phyloP scores from a whole-genome alignment of 257 asterid species.

The Fraxinus anomala region DNA sequence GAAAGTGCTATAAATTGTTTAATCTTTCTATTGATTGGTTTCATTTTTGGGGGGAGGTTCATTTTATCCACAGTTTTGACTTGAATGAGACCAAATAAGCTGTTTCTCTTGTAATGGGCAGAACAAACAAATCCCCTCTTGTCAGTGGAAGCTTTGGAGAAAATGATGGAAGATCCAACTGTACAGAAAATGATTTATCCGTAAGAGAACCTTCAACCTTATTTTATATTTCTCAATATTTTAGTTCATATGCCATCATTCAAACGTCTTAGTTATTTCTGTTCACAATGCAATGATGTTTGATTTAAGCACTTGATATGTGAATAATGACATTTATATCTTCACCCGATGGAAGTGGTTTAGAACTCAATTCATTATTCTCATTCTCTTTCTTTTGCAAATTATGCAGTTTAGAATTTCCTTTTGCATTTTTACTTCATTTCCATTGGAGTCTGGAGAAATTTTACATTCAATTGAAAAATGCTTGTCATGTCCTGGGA shows the following conservation, averaged over 20 bases:
- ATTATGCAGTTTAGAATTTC: not conserved
- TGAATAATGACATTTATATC: slow-evolving; percentile 3
- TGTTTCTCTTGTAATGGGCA: slow-evolving; percentile 37
- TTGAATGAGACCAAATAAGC: slow-evolving; percentile 15
- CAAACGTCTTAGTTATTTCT: not conserved
- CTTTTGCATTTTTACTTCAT: slow-evolving; percentile 11
- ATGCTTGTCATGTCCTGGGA: not conserved
- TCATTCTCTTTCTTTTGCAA: not conserved
- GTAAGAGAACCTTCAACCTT: slow-evolving; percentile 51
- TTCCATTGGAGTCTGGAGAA: not conserved
- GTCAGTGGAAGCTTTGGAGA: slow-evolving; percentile 94
- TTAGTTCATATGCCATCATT: slow-evolving; percentile 8
- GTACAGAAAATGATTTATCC: slow-evolving; percentile 98
- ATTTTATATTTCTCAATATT: slow-evolving; percentile 10
- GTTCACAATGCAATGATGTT: not conserved
- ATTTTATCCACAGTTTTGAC: slow-evolving; percentile 10
- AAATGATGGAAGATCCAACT: slow-evolving; percentile 99
- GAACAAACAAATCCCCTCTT: slow-evolving; percentile 56
- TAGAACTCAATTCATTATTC: not conserved
- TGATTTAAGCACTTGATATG: not conserved
- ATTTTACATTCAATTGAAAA: not conserved
- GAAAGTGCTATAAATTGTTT: not conserved
- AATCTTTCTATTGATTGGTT: slow-evolving; percentile 4
- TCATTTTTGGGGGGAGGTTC: not conserved
- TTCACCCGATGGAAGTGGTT: slow-evolving; percentile 7